These are phyloP conservation scores for Diaporthe humulicola DNA, from an alignment of 2,329 filamentous ascomycete genomes.

Conservation along the genomic window DNA sequence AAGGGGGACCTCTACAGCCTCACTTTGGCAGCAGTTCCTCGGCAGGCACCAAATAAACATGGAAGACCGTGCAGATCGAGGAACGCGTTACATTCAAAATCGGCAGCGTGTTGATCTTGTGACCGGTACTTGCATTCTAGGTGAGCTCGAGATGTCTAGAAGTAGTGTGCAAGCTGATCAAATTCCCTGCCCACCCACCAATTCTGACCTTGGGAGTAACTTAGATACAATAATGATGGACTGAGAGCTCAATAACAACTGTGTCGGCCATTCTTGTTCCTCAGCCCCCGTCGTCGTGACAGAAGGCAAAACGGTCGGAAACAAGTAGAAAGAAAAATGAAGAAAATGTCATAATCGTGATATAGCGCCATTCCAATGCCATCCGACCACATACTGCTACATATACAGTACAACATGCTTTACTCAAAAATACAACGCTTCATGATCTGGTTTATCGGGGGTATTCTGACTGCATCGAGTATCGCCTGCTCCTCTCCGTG, in stretches of 20 bases:
- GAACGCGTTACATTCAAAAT: background rate
- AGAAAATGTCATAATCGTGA: conserved; percentile 6
- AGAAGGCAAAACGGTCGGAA: background rate
- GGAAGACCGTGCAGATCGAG: no score
- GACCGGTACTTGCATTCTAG: background rate
- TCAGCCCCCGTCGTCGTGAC: background rate
- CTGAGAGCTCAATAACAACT: background rate
- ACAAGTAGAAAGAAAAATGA: background rate
- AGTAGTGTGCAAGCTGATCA: background rate
- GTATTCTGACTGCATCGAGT: conserved; percentile 27
- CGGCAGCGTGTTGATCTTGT: background rate
- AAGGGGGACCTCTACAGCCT: background rate
- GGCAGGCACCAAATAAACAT: background rate
- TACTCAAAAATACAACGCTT: background rate
- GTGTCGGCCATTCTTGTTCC: background rate
- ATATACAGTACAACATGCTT: conserved; percentile 18
- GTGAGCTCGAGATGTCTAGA: background rate
- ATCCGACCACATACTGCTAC: background rate
- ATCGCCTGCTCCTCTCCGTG: conserved; percentile 15
- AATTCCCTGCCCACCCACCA: background rate
- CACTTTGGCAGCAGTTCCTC: background rate
- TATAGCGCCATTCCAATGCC: conserved; percentile 7
- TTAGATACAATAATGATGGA: background rate
- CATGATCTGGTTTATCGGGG: conserved; percentile 10
- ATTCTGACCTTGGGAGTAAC: background rate